Evolutionary conservation across 1,139 yeast species (phyloP), one percentile per base, ranked within the genome.

Genomic region (Debaryomycetaceae sp.): DNA sequence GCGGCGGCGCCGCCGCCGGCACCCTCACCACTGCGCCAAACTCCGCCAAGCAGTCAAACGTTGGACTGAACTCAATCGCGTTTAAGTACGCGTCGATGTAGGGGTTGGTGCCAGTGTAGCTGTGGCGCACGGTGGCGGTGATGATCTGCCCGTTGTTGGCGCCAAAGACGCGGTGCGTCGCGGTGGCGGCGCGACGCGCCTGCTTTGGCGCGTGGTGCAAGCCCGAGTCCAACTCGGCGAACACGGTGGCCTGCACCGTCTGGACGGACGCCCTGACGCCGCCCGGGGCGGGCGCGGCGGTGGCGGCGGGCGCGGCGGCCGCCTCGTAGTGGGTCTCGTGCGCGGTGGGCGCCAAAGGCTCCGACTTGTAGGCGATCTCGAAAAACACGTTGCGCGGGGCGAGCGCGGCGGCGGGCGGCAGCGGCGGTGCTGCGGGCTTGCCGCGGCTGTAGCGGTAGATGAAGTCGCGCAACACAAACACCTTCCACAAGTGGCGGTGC

Each of bases 401-500:
- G 3, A 29, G 18, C 3, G 29, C 36, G 3, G 19, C 15, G 15
- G 20, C 29, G 12, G 20, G 29, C 4, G 29, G 20, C 23, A 19
- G 14, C 13, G 20, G 13, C 5, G 29, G 5, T 4, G 23, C 21
- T 6, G 9, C 15, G 4, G 29, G 14, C 23, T 16, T 27, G 8
- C 19, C 22, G 15, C 27, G 37, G 31, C 29, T 28, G 23, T 21
- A 41, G 15, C 24, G 73, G 43, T 61, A 68, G 5, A 88, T 71
- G 44, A 86, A 84, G 27, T 79, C 80, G 35, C 89, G 65, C 31
- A 86, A 48, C 7, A 73, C 72, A 22, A 78, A 76, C 5, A 91
- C 60, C 53, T 89, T 91, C 97, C 97, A 89, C 15, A 85, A 48
- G 31, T 88, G 95, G 10, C 65, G 69, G 12, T 77, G 83, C 13